These are phyloP conservation scores for Nasturtium officinale DNA, from an alignment of 345 rosid species.

Conservation along the genomic window DNA sequence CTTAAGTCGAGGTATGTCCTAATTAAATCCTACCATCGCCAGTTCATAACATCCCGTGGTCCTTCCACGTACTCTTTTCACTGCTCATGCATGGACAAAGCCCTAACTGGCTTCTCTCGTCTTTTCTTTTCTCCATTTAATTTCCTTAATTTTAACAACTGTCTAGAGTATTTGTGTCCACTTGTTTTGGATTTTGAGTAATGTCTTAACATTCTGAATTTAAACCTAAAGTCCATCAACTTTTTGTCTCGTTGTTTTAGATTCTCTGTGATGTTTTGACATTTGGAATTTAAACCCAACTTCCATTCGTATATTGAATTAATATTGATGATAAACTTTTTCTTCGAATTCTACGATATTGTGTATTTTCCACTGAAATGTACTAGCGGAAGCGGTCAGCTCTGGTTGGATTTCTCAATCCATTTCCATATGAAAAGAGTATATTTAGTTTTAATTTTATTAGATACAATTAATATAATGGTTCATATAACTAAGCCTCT, in stretches of 20 bases:
- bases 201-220: conserved; percentile 7
- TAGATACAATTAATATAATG: not conserved
- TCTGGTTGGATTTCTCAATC: not conserved
- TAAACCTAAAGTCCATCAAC: conserved; percentile 23
- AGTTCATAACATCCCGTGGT: conserved; percentile 25
- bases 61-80: conserved; percentile 34
- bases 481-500: not conserved
- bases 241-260: not conserved
- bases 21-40: conserved; percentile 27
- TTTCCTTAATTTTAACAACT: conserved; percentile 22
- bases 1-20: conserved; percentile 35
- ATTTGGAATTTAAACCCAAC: conserved; percentile 1
- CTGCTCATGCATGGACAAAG: conserved; percentile 39
- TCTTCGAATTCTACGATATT: not conserved
- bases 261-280: not conserved
- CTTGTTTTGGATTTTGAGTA: conserved; percentile 30
- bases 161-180: conserved; percentile 25
- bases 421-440: not conserved
- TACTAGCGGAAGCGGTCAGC: not conserved
- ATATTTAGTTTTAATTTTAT: not conserved
- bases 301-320: not conserved
- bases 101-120: conserved; percentile 26
- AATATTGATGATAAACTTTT: not conserved
- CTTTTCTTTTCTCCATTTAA: conserved; percentile 28
- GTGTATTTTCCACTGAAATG: conserved; percentile 10